Evolutionary conservation across 768 basidiomycete genomes (phyloP), one percentile per base, ranked within the genome.

Genomic region (Panaeolus cyanescens): DNA sequence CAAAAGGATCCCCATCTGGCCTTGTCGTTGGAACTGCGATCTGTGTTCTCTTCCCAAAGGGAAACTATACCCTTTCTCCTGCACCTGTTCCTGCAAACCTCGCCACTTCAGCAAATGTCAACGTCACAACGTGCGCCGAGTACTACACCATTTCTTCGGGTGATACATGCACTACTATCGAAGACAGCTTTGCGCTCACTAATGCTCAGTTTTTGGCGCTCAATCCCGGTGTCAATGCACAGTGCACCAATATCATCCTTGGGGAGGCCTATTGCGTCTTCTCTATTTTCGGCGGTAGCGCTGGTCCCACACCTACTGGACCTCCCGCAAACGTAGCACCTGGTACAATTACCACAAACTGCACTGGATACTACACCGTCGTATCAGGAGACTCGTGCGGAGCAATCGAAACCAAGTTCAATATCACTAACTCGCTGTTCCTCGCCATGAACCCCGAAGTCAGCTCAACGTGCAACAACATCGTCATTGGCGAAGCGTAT

Each of bases 101-200:
- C 39, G 34, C 34, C 34, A 34, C 17, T 34, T 34, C 34, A 17
- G 59, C 64, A 17, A 55, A 56, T 31, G 60, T 63, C 9, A 59
- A 45, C 40, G 60, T 50, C 20, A 67, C 69, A 17, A 22, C 25
- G 25, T 67, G 66, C 55, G 61, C 67, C 12, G 30, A 61, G 42
- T 71, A 62, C 34, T 69, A 71, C 60, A 68, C 67, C 28, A 60
- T 69, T 33, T 62, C 62, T 12, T 53, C 64, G 17, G 68, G 68
- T 7, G 70, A 71, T 55, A 50, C 25, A 5, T 71, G 70, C 57
- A 32, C 50, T 6, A 20, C 42, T 32, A 62, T 71, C 32, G 68
- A 69, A 39, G 32, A 55, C 19, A 32, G 62, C 50, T 70, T 66
- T 33, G 60, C 59, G n/a, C 45, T 70, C 22, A 67, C 67, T 5